phyloP scores from a whole-genome alignment of 1,284 basidiomycete species.

The Moesziomyces sp. region DNA sequence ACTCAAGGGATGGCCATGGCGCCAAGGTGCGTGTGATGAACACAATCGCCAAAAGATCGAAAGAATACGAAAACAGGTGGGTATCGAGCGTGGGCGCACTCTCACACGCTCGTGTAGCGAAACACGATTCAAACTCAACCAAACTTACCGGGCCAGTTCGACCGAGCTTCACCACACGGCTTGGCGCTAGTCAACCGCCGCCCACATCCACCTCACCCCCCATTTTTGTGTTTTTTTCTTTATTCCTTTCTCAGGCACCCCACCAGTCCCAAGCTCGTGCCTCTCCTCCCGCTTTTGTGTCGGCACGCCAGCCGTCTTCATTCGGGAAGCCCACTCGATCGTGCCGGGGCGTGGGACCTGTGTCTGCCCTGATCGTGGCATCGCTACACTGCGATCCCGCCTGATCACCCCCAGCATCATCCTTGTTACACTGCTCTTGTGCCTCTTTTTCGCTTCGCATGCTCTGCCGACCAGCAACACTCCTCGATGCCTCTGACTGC shows the following conservation, averaged over 20 bases:
- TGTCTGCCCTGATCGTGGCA: background rate
- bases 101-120: background rate
- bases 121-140: conserved; percentile 3
- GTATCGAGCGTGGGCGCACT: no score
- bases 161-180: conserved; percentile 10
- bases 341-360: background rate
- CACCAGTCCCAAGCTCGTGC: background rate
- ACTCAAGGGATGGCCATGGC: no score
- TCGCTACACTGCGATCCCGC: background rate
- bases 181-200: conserved; percentile 1
- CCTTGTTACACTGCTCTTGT: conserved; percentile 4
- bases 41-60: no score
- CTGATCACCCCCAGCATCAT: background rate
- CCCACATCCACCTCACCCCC: background rate
- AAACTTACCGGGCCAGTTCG: conserved; percentile 6
- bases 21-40: no score
- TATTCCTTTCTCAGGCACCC: background rate
- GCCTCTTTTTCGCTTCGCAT: background rate
- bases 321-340: no score
- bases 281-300: no score
- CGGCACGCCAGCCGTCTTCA: background rate
- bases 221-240: no score
- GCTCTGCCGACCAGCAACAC: background rate
- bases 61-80: no score
- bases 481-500: conserved; percentile 2